A percentile compares a stretch with the other conserved stretches of the same genome.
phyloP scores from a whole-genome alignment of 1,284 basidiomycete genomes.

The Inonotus hispidus region DNA sequence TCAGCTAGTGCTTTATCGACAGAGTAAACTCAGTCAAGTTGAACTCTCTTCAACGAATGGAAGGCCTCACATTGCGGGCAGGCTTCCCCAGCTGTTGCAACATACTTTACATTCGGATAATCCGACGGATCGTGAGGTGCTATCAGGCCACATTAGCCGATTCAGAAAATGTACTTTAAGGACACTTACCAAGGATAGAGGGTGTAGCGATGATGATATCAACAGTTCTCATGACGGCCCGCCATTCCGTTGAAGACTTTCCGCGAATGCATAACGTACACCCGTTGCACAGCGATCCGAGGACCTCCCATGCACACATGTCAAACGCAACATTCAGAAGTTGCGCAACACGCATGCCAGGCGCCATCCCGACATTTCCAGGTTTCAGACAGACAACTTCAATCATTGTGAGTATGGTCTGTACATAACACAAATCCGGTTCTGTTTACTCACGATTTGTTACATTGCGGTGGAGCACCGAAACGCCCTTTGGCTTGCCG shows the following conservation, averaged over 20 bases:
- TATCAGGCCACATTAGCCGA: slow-evolving; percentile 10
- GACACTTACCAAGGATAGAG: slow-evolving; percentile 39
- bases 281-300: slow-evolving; percentile 51
- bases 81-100: slow-evolving; percentile 58
- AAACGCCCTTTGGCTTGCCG: slow-evolving; percentile 53
- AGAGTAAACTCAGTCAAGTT: background rate
- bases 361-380: slow-evolving; percentile 50
- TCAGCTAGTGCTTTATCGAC: slow-evolving; percentile 42
- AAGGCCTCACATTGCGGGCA: slow-evolving; percentile 44
- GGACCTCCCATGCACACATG: slow-evolving; percentile 61
- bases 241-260: slow-evolving; percentile 52
- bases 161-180: background rate
- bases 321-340: slow-evolving; percentile 57
- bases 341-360: slow-evolving; percentile 50
- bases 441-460: slow-evolving; percentile 41
- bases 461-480: slow-evolving; percentile 52
- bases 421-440: background rate
- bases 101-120: slow-evolving; percentile 51
- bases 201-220: slow-evolving; percentile 52
- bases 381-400: slow-evolving; percentile 49
- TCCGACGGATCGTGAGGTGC: slow-evolving; percentile 46
- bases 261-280: slow-evolving; percentile 51
- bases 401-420: slow-evolving; percentile 10
- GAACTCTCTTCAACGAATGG: background rate
- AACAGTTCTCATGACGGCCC: slow-evolving; percentile 48